phyloP scores from a whole-genome alignment of 192 early-diverging fungal genomes.

The Umbelopsis ramanniana region DNA sequence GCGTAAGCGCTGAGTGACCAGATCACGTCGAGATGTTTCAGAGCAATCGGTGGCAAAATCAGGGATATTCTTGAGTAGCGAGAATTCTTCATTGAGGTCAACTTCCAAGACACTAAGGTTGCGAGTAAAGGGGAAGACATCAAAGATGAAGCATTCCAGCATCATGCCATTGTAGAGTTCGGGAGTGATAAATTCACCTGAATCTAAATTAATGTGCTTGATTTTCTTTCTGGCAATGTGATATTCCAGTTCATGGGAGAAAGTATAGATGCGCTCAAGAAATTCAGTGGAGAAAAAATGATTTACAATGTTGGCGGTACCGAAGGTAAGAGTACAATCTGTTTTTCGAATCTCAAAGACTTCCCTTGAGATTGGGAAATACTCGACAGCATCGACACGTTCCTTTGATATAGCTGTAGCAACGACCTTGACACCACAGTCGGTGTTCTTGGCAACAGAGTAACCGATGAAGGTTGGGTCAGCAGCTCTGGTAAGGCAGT shows the following conservation, averaged over 20 bases:
- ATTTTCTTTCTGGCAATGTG: conserved; percentile 95
- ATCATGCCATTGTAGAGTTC: conserved; percentile 84
- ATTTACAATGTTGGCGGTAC: conserved; percentile 92
- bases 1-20: conserved; percentile 73
- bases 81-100: conserved; percentile 87
- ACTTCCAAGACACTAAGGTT: conserved; percentile 85
- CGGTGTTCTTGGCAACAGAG: conserved; percentile 72
- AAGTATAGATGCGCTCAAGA: conserved; percentile 68
- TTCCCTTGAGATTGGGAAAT: conserved; percentile 80
- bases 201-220: conserved; percentile 70
- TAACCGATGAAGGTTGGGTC: conserved; percentile 91
- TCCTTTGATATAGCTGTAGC: conserved; percentile 83
- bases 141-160: conserved; percentile 95
- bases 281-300: conserved; percentile 91
- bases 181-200: conserved; percentile 67
- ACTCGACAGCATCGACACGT: conserved; percentile 92
- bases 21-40: conserved; percentile 82
- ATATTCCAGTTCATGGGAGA: conserved; percentile 78
- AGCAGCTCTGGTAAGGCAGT: conserved; percentile 87
- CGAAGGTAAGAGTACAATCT: conserved; percentile 66
- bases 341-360: conserved; percentile 63
- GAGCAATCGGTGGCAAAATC: conserved; percentile 82
- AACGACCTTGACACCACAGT: conserved; percentile 88
- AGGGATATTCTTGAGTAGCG: conserved; percentile 91
- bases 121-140: conserved; percentile 82